Base-by-base conservation (phyloP, 2,329 filamentous ascomycete genomes). In the Epichloe sylvatica region DNA sequence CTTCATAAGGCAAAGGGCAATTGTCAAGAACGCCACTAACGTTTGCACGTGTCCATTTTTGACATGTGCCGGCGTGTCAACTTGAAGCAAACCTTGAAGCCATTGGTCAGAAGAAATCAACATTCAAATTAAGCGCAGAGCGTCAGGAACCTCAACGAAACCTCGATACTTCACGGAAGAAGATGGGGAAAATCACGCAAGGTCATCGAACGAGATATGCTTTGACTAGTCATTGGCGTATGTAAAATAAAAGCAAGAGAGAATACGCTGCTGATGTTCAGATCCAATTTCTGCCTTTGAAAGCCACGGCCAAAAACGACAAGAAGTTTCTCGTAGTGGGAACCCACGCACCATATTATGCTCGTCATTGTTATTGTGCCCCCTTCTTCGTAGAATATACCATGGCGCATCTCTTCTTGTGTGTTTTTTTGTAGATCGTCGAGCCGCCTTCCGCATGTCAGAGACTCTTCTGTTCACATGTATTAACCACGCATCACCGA, bases 301-400 rank as follows among this genome's bases (percentile, higher is more conserved):
- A 46, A 51, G 39, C 62, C 60, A 62, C 54, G 57, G 56, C 59
- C 58, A 49, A 57, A 11, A 48, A 42, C 53, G 50, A 57, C 53
- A 56, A 54, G 56, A 57, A 52, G 55, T 57, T 56, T 56, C 39
- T 49, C 56, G 53, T 55, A 56, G 55, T 52, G 51, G 53, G 52
- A 53, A 15, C 54, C 57, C 60, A 59, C 57, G 55, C 62, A 59
- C 60, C 57, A 57, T 56, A 61, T 60, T 55, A 64, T 65, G 58
- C 60, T 64, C 62, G 62, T 62, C 64, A 62, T 51, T 52, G 47
- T 62, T 59, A 60, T 63, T 61, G 56, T 57, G 23, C 49, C 50
- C 43, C 50, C 51, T 51, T 42, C 45, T 49, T 49, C 49, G 39
- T 46, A 46, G 21, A 37, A 37, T 45, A 35, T 39, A 42, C 51